These are phyloP conservation scores for Wickerhamomyces alni DNA, from an alignment of 805 yeast genomes.

Conservation along the genomic window DNA sequence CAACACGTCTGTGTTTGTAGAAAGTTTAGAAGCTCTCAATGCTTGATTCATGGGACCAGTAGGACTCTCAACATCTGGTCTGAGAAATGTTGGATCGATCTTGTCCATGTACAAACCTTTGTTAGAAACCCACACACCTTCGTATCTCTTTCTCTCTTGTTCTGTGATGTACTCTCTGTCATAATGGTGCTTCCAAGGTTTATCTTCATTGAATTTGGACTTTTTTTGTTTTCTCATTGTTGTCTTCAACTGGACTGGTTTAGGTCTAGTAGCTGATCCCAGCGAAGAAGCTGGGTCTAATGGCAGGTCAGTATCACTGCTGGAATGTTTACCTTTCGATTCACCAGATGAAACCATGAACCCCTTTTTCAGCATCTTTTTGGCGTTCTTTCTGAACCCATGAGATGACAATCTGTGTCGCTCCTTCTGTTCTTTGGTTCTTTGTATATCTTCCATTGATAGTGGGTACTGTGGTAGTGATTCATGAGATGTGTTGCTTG, in stretches of 20 bases:
- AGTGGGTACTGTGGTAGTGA: constrained; percentile 19
- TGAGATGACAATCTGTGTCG: constrained; percentile 4
- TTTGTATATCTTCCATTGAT: constrained; percentile 3
- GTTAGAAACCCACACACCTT: constrained; percentile 91
- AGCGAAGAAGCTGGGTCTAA: too few relatives aligned
- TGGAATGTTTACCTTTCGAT: too few relatives aligned
- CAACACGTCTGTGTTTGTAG: constrained; percentile 20
- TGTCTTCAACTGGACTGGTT: constrained; percentile 20
- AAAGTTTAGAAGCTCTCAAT: constrained; percentile 21
- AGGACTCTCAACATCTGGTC: constrained; percentile 12
- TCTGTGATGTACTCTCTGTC: constrained; percentile 48
- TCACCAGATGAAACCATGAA: constrained; percentile 8
- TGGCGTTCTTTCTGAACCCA: constrained; percentile 19
- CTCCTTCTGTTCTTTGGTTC: not conserved
- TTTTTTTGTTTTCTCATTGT: constrained; percentile 22
- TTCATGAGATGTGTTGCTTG: constrained; percentile 3
- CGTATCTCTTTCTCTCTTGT: constrained; percentile 80
- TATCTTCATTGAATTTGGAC: constrained; percentile 68
- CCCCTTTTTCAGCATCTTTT: constrained; percentile 18
- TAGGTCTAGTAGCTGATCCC: not conserved
- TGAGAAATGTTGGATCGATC: constrained; percentile 13
- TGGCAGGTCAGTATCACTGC: too few relatives aligned
- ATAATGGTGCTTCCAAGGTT: constrained; percentile 89
- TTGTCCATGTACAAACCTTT: constrained; percentile 53
- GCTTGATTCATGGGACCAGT: constrained; percentile 20